Evolutionary conservation across 2,329 filamentous ascomycete species (phyloP), one percentile per base, ranked within the genome.

Genomic region (Fusarium denticulatum): DNA sequence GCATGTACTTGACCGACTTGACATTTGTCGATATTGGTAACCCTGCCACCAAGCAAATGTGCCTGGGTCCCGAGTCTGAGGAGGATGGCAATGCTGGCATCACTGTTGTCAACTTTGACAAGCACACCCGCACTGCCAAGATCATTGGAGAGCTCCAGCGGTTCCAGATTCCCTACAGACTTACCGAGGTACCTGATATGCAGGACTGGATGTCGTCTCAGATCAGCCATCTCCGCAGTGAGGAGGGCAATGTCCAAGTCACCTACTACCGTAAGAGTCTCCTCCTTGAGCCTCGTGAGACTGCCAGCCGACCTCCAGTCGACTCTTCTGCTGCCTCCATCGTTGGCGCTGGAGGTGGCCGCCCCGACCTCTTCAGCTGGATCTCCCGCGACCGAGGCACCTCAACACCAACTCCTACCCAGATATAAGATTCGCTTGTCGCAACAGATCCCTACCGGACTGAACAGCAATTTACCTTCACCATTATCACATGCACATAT

Each of bases 21-120:
- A 98, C 95, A 0, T 98, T 99, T 82, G 93, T 97, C 61, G 95
- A 98, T 80, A 95, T 96, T 73, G 96, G 96, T 70, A 98, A 98
- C 81, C 93, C 94, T 39, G 90, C 94, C 10, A 95, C 92, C 6
- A 94, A 96, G 78, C 92, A 92, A 77, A 89, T 97, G 26, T 82
- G 82, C 10, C 80, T 85, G 7, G 83, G 82, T 30, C 75, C 76
- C 28, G 81, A 87, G 80, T 85, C 86, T 12, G 85, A 86, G 20
- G 89, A 93, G n/a, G 88, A 91, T 36, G 88, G 90, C 39, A 88
- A 91, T 20, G 88, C 89, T 22, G 89, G 90, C 32, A 88, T 94
- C 77, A 90, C 91, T 0, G 94, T 98, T 37, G 94, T 99, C 87
- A 99, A 99, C 83, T 98, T 98, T 78, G 96, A 98, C 86, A 98